These are phyloP conservation scores for Colletotrichum sp. DNA, from an alignment of 2,329 filamentous ascomycete genomes.

Conservation along the genomic window DNA sequence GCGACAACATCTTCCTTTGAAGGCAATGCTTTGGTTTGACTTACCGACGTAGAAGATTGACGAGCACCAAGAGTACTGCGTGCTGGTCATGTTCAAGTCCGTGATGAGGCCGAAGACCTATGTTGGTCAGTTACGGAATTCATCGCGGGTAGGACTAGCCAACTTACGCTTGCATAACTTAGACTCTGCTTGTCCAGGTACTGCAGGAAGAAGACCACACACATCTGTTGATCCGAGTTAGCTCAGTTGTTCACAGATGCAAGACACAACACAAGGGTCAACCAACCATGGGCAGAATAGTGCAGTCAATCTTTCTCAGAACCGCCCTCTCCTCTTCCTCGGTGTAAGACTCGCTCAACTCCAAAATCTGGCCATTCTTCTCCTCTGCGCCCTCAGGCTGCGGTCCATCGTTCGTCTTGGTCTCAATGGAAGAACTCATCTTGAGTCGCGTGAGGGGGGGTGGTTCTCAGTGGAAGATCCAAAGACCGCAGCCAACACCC, in stretches of 20 bases:
- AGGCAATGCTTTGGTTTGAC: too few species aligned
- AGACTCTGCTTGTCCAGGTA: slow-evolving; percentile 55
- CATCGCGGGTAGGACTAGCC: too few species aligned
- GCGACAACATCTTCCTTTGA: neutral
- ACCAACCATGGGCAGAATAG: slow-evolving; percentile 34
- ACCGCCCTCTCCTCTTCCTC: slow-evolving; percentile 35
- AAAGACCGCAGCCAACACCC: neutral
- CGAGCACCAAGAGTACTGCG: slow-evolving; percentile 54
- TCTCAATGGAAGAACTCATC: neutral
- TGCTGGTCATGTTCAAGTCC: slow-evolving; percentile 47
- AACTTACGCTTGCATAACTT: slow-evolving; percentile 44
- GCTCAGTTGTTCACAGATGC: neutral
- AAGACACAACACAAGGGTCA: too few species aligned
- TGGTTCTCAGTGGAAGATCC: neutral
- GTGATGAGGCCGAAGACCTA: slow-evolving; percentile 49
- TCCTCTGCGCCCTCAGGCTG: neutral
- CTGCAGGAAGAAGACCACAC: slow-evolving; percentile 46
- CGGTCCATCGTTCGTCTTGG: neutral
- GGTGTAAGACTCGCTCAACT: slow-evolving; percentile 25
- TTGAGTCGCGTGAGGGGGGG: neutral
- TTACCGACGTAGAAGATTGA: slow-evolving; percentile 38
- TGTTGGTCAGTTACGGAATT: neutral
- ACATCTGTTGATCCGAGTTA: slow-evolving; percentile 33
- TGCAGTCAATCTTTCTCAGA: slow-evolving; percentile 35
- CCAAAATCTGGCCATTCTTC: slow-evolving; percentile 22